phyloP scores from a whole-genome alignment of 2,329 filamentous ascomycete genomes.

The Dactylonectria estremocensis region DNA sequence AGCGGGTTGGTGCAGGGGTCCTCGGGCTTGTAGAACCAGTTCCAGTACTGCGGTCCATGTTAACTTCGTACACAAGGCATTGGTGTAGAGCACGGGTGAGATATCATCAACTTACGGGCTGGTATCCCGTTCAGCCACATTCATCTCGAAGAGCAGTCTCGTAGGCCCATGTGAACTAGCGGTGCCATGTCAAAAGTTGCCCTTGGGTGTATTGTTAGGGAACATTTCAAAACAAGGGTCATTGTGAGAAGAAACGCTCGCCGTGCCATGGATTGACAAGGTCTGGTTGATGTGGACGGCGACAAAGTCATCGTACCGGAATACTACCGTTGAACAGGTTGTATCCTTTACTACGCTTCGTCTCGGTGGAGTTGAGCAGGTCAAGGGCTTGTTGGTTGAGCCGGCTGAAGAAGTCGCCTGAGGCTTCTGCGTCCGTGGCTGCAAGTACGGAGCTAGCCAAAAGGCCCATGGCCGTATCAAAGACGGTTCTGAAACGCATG shows the following conservation, averaged over 20 bases:
- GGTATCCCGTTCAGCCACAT: conserved; percentile 52
- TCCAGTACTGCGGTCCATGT: conserved; percentile 57
- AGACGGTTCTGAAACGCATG: too few relatives aligned
- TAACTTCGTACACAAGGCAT: not conserved
- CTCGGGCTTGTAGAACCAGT: conserved; percentile 65
- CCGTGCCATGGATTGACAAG: conserved; percentile 57
- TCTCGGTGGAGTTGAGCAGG: too few relatives aligned
- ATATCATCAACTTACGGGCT: conserved; percentile 45
- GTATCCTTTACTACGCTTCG: too few relatives aligned
- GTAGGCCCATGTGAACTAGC: conserved; percentile 45
- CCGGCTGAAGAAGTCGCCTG: too few relatives aligned
- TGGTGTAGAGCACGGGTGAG: not conserved
- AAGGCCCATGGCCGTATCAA: too few relatives aligned
- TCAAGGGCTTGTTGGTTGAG: too few relatives aligned
- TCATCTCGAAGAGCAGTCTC: conserved; percentile 47
- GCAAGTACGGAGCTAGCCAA: too few relatives aligned
- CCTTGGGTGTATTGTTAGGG: conserved; percentile 19
- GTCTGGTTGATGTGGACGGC: conserved; percentile 64
- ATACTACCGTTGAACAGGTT: too few relatives aligned
- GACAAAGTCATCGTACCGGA: conserved; percentile 64
- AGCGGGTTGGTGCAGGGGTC: conserved; percentile 60
- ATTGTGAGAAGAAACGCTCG: not conserved
- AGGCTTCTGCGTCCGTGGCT: too few relatives aligned
- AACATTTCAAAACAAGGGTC: not conserved
- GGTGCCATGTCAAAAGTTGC: conserved; percentile 46